A percentile compares a stretch with the other conserved stretches of the same genome.
Evolutionary conservation across 1,284 basidiomycete species (phyloP).

Genomic region (Xerocomus minutiporus): DNA sequence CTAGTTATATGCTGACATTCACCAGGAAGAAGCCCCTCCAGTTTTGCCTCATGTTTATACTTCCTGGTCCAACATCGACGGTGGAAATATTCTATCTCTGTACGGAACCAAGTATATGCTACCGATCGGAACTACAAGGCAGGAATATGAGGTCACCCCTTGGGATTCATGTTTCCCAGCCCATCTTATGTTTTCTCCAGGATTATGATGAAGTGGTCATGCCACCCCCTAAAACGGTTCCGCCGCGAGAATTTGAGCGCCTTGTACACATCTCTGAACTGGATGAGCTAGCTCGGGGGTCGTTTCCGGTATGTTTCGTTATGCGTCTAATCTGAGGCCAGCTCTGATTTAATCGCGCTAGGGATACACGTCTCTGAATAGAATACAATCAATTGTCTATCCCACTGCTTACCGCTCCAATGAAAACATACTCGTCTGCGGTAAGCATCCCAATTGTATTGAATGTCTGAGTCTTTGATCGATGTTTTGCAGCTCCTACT

Average conservation of each 20-base stretch:
- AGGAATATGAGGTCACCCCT: constrained; percentile 55
- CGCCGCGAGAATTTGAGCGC: constrained; percentile 70
- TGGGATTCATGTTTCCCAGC: background rate
- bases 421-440: constrained; percentile 95
- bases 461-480: constrained; percentile 1
- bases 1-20: constrained; percentile 8
- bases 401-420: constrained; percentile 91
- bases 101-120: constrained; percentile 75
- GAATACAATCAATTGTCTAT: constrained; percentile 95
- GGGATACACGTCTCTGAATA: constrained; percentile 86
- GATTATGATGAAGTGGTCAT: constrained; percentile 83
- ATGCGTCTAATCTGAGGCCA: background rate
- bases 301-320: constrained; percentile 70
- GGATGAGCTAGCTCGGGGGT: constrained; percentile 77
- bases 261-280: constrained; percentile 74
- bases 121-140: constrained; percentile 78
- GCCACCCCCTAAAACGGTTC: constrained; percentile 80
- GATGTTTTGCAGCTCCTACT: constrained; percentile 68
- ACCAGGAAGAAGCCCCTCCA: constrained; percentile 55
- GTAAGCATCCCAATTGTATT: constrained; percentile 43
- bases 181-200: constrained; percentile 30
- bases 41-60: constrained; percentile 90
- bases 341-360: constrained; percentile 30
- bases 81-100: constrained; percentile 70
- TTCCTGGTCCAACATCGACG: constrained; percentile 44